These are phyloP conservation scores for Didymella sp. DNA, from an alignment of 2,329 filamentous ascomycete genomes.

Conservation along the genomic window DNA sequence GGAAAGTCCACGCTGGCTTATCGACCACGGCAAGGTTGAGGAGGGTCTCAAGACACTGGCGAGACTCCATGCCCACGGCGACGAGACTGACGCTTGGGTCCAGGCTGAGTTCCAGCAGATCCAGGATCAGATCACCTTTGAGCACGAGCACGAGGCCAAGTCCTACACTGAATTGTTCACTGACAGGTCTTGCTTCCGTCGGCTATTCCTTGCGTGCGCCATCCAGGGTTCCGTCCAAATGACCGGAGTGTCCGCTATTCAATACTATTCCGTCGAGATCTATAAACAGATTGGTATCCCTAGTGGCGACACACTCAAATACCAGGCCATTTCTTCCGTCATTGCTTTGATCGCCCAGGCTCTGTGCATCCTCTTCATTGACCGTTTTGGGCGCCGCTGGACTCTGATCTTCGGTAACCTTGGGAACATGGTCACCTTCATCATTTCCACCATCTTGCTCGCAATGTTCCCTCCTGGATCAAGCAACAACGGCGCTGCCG, in stretches of 20 bases:
- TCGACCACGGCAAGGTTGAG: constrained; percentile 71
- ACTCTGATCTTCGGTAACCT: constrained; percentile 76
- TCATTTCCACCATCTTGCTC: constrained; percentile 67
- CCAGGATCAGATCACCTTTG: constrained; percentile 68
- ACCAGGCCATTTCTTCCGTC: constrained; percentile 77
- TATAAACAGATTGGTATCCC: constrained; percentile 73
- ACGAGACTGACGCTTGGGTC: constrained; percentile 72
- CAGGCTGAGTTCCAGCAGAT: constrained; percentile 76
- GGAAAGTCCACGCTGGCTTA: constrained; percentile 72
- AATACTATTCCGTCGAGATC: constrained; percentile 74
- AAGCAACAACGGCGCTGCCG: constrained; percentile 61
- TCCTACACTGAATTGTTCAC: constrained; percentile 74
- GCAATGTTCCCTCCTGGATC: constrained; percentile 67
- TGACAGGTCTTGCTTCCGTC: constrained; percentile 70
- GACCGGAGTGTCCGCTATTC: constrained; percentile 70
- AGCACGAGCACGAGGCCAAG: constrained; percentile 73
- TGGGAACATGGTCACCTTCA: constrained; percentile 73
- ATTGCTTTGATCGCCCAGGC: constrained; percentile 74
- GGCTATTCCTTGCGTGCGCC: constrained; percentile 72
- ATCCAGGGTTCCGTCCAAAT: constrained; percentile 77
- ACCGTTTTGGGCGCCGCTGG: constrained; percentile 73
- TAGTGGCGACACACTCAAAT: constrained; percentile 70
- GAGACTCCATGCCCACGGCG: constrained; percentile 71
- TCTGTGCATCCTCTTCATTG: constrained; percentile 72
- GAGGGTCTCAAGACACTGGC: constrained; percentile 72